phyloP scores from a whole-genome alignment of 306 rosid species.

The Hippophae rhamnoides region DNA sequence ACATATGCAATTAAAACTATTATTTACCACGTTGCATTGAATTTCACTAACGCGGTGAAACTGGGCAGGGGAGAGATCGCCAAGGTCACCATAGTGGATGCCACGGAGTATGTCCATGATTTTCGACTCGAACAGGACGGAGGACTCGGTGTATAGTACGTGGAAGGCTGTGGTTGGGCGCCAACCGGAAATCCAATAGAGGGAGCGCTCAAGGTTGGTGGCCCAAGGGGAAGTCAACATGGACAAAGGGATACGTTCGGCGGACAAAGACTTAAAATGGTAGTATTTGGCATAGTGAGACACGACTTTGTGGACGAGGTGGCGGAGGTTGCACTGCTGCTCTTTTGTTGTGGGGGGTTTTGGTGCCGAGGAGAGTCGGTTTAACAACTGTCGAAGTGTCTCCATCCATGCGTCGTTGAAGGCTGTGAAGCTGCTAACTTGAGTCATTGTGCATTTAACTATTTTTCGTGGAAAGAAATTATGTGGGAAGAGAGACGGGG shows the following conservation, averaged over 20 bases:
- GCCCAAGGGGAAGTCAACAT: conserved; percentile 61
- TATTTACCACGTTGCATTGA: conserved; percentile 54
- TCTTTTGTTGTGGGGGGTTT: conserved; percentile 21
- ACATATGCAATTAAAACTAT: not conserved
- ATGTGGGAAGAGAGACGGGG: too few relatives aligned
- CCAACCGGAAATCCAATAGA: conserved; percentile 82
- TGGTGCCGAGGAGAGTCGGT: conserved; percentile 28
- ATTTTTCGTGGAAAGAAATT: too few relatives aligned
- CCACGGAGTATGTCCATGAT: conserved; percentile 65
- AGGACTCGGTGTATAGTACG: conserved; percentile 70
- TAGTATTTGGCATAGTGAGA: conserved; percentile 48
- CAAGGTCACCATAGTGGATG: conserved; percentile 63
- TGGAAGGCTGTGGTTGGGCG: conserved; percentile 84
- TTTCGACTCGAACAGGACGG: conserved; percentile 61
- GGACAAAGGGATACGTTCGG: conserved; percentile 38
- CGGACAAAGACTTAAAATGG: conserved; percentile 33
- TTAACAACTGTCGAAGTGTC: conserved; percentile 25
- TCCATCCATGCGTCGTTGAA: conserved; percentile 56
- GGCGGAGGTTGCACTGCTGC: conserved; percentile 17
- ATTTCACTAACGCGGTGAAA: conserved; percentile 64
- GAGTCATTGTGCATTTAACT: too few relatives aligned
- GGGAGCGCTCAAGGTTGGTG: conserved; percentile 59
- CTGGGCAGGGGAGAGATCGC: conserved; percentile 66
- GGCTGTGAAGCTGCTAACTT: conserved; percentile 21
- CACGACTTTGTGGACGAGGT: conserved; percentile 39